Evolutionary conservation across 768 basidiomycete species (phyloP).

Genomic region (Boletus pseudo-olivaceus): DNA sequence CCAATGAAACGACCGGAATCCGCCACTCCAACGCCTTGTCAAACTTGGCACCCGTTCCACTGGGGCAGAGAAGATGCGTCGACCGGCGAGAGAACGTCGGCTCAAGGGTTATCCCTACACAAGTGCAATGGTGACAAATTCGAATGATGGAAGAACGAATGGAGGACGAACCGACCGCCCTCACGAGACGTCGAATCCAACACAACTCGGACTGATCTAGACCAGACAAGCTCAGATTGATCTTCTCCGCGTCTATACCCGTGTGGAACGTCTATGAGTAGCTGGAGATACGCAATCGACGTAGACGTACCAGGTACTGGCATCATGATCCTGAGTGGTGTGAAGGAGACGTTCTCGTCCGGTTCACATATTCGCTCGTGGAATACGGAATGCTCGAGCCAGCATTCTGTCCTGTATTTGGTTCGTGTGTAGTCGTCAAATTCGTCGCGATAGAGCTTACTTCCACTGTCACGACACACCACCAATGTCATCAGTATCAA

Average conservation of each 20-base stretch:
- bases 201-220: constrained; percentile 66
- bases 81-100: constrained; percentile 60
- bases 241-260: constrained; percentile 48
- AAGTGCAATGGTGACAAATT: not conserved
- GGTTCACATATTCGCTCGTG: constrained; percentile 67
- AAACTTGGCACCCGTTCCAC: constrained; percentile 67
- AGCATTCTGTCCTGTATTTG: constrained; percentile 87
- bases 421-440: constrained; percentile 39
- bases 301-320: constrained; percentile 55
- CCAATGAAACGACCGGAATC: constrained; percentile 64
- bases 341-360: constrained; percentile 68
- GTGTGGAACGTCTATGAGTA: not conserved
- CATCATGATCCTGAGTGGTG: constrained; percentile 53
- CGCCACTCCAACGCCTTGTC: constrained; percentile 79
- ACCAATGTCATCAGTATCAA: not conserved
- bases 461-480: constrained; percentile 50
- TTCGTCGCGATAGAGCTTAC: constrained; percentile 61
- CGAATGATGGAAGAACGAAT: not conserved
- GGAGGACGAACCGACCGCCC: constrained; percentile 19
- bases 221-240: constrained; percentile 71
- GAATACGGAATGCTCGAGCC: constrained; percentile 84
- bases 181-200: constrained; percentile 44
- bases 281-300: not conserved
- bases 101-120: constrained; percentile 51
- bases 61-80: constrained; percentile 81